Conservation (phyloP, 371 early-diverging fungal species). For the Parasitella parasitica region DNA sequence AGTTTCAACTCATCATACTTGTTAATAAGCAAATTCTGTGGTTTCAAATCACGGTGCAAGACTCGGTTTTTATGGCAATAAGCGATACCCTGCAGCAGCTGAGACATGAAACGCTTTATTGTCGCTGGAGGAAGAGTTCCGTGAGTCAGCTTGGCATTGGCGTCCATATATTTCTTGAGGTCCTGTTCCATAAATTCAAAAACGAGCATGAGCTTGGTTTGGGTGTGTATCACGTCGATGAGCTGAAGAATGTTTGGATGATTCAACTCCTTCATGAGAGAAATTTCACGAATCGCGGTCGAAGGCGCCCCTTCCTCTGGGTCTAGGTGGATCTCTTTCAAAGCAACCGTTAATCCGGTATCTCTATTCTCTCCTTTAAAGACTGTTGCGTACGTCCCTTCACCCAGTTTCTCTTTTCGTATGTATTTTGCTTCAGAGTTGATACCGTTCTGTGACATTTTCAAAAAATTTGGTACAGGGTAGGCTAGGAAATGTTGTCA, state of each 20-base stretch:
- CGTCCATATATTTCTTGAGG: slow-evolving; percentile 94
- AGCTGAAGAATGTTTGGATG: slow-evolving; percentile 90
- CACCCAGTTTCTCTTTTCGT: slow-evolving; percentile 92
- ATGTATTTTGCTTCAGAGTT: slow-evolving; percentile 62
- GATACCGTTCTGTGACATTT: slow-evolving; percentile 20
- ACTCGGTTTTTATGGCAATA: slow-evolving; percentile 95
- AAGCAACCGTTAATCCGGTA: slow-evolving; percentile 91
- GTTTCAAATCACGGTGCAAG: slow-evolving; percentile 97
- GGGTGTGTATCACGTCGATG: slow-evolving; percentile 97
- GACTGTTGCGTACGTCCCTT: slow-evolving; percentile 99
- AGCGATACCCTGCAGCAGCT: slow-evolving; percentile 84
- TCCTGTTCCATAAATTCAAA: slow-evolving; percentile 99
- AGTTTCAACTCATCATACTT: slow-evolving; percentile 83
- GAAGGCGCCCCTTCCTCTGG: slow-evolving; percentile 94
- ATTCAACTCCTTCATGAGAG: slow-evolving; percentile 91
- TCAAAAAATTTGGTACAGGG: not conserved
- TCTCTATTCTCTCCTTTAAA: slow-evolving; percentile 92
- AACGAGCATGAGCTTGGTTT: slow-evolving; percentile 95
- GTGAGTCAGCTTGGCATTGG: slow-evolving; percentile 57
- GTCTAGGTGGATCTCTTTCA: slow-evolving; percentile 94
- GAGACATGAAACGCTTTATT: slow-evolving; percentile 82
- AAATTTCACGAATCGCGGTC: slow-evolving; percentile 96
- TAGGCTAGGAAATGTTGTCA: not conserved
- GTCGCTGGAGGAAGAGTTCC: slow-evolving; percentile 69
- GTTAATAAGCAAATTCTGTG: slow-evolving; percentile 93